Conservation (phyloP, 345 rosid species). For the Pistacia vera region DNA sequence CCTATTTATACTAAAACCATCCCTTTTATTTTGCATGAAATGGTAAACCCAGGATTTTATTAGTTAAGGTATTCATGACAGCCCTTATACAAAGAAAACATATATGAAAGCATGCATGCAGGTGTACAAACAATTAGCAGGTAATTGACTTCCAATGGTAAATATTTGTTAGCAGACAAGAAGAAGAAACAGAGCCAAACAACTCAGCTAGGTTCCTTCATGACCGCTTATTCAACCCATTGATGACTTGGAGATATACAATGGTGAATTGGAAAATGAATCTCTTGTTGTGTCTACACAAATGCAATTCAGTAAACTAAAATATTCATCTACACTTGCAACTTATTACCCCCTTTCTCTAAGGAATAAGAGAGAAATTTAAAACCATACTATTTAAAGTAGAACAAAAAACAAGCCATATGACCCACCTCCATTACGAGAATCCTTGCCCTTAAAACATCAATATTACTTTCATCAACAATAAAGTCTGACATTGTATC, state of each 20-base stretch:
- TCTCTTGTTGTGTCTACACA: neutral
- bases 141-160: neutral
- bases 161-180: neutral
- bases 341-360: neutral
- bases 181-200: neutral
- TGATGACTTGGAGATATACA: neutral
- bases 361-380: neutral
- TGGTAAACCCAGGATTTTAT: neutral
- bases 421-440: conserved; percentile 83
- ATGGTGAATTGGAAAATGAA: neutral
- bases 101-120: neutral
- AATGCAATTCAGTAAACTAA: too few species aligned
- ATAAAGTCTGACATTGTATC: conserved; percentile 87
- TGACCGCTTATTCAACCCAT: neutral
- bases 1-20: neutral
- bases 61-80: neutral
- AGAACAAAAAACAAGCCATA: neutral
- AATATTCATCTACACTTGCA: too few species aligned
- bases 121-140: neutral
- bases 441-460: conserved; percentile 79
- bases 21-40: neutral
- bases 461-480: conserved; percentile 56
- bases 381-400: neutral
- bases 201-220: neutral
- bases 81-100: neutral